These are phyloP conservation scores for Diplogelasinospora grovesii DNA, from an alignment of 495 filamentous ascomycete genomes.

Conservation along the genomic window DNA sequence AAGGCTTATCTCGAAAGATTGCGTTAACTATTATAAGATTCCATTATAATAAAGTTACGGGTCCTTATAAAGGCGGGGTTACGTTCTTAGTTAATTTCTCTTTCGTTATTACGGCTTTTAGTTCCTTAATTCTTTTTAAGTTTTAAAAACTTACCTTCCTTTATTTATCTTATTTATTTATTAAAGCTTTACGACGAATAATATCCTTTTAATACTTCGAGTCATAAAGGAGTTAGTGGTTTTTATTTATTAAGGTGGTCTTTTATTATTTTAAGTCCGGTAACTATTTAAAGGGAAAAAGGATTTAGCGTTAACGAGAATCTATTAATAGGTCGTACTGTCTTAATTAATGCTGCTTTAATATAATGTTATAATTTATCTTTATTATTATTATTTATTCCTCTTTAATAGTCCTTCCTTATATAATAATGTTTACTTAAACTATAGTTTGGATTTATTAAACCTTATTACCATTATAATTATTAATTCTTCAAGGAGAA, in stretches of 20 bases:
- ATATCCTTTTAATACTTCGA: too few relatives aligned
- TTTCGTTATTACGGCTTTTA: too few relatives aligned
- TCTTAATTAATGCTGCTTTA: not conserved
- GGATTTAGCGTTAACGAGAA: not conserved
- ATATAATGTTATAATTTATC: not conserved
- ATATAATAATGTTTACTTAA: not conserved
- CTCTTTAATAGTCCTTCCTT: not conserved
- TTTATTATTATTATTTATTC: not conserved
- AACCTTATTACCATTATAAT: not conserved
- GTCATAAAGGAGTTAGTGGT: too few relatives aligned
- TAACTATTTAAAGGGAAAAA: not conserved
- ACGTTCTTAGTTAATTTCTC: too few relatives aligned
- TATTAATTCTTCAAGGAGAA: not conserved
- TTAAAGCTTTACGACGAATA: not conserved
- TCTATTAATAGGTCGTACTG: not conserved
- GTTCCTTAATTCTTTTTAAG: not conserved
- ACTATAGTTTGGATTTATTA: not conserved
- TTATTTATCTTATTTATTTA: not conserved
- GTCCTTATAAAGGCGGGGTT: too few relatives aligned
- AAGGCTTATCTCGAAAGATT: too few relatives aligned
- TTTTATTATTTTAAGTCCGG: not conserved
- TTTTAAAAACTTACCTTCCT: not conserved
- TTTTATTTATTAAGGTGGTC: not conserved
- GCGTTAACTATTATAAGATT: too few relatives aligned
- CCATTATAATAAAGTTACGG: too few relatives aligned